Percentiles rank a stretch among this genome's conserved stretches.
phyloP scores from a whole-genome alignment of 176 grass and related monocot genomes.

The Raddia guianensis region DNA sequence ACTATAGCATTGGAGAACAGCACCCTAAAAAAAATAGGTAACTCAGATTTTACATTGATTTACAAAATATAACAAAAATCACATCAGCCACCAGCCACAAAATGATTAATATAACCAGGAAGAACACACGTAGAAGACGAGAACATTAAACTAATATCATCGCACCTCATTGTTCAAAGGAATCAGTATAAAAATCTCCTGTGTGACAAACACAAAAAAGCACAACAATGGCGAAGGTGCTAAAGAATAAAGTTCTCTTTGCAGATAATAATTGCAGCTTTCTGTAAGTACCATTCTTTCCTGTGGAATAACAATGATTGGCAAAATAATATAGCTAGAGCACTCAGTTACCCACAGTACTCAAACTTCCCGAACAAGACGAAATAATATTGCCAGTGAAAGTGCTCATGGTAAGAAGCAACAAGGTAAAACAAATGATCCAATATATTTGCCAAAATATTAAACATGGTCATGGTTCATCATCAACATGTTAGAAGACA shows the following conservation, averaged over 20 bases:
- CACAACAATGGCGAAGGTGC: conserved; percentile 1
- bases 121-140: not conserved
- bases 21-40: conserved; percentile 12
- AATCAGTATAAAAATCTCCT: not conserved
- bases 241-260: conserved; percentile 43
- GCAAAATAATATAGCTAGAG: conserved; percentile 21
- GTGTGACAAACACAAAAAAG: conserved; percentile 31
- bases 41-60: not conserved
- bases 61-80: not conserved
- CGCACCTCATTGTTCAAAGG: not conserved
- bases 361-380: conserved; percentile 7
- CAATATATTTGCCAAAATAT: not conserved
- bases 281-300: conserved; percentile 38
- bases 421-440: not conserved
- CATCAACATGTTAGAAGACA: not conserved
- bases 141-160: conserved; percentile 19
- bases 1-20: conserved; percentile 25
- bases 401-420: conserved; percentile 9
- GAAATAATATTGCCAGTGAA: conserved; percentile 2
- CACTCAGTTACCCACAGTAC: not conserved
- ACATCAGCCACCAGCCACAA: not conserved
- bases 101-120: conserved; percentile 9
- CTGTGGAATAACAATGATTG: conserved; percentile 24
- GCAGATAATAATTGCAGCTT: conserved; percentile 42
- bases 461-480: not conserved